Evolutionary conservation across 202 grass and related monocot species (phyloP), one percentile per base, ranked within the genome.

Genomic region (Setaria italica): DNA sequence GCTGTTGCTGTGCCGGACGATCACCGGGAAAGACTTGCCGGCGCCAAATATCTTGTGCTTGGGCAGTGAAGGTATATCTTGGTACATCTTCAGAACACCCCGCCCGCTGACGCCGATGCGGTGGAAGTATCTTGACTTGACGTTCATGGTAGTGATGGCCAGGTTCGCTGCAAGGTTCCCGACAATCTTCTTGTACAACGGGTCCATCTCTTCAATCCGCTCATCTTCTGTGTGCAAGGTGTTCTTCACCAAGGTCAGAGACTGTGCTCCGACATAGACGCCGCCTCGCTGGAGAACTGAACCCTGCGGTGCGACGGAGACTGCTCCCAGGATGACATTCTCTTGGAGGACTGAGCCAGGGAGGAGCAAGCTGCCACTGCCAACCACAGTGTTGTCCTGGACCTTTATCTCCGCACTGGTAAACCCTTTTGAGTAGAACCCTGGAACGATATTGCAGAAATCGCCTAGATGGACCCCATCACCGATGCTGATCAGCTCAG

Each of bases 51-150:
- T 77, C 79, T 91, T 94, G 85, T 91, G 92, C 79, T 82, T 70
- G 39, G 85, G 87, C 29, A 91, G 41, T 17, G 81, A 86, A 55
- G 85, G 63, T 70, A 90, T 81, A 7, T 87, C 87, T 71, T 76
- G 62, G 64, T 88, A 85, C 87, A 94, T 82, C 34, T 48, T 91
- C 55, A 94, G 82, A 49, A 90, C 32, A 30, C 92, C 92, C 5
- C 70, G 85, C 9, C 92, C 92, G 0, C 84, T 87, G 16, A 91
- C 87, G 14, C 92, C 89, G 11, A 91, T 94, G 56, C 89, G 84
- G 79, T 94, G 89, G 89, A 91, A 94, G 81, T 94, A 94, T 79
- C 92, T 94, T 47, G 92, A 91, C 51, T 89, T 87, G 78, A 89
- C 89, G 46, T 94, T 94, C 92, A 94, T 91, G 51, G 89, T 94